Evolutionary conservation across 1,139 yeast genomes (phyloP).

Genomic region (Nadsonia commutata): DNA sequence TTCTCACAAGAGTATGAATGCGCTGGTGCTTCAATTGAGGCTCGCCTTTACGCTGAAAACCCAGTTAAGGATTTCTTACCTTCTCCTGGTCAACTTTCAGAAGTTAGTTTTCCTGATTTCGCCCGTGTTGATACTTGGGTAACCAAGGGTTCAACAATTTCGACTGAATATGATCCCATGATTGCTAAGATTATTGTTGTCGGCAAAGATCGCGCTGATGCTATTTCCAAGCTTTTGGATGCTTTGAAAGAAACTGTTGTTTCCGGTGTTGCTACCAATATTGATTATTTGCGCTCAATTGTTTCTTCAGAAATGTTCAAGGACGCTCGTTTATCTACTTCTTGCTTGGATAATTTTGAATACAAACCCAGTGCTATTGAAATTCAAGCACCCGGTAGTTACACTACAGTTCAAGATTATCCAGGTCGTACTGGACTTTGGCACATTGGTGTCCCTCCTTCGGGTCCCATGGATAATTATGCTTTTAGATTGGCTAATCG

Average conservation of each 20-base stretch:
- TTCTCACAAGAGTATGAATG: conserved; percentile 33
- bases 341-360: conserved; percentile 68
- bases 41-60: conserved; percentile 89
- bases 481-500: conserved; percentile 81
- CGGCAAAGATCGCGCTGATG: conserved; percentile 77
- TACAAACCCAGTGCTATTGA: conserved; percentile 78
- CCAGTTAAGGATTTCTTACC: conserved; percentile 93
- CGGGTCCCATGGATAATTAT: conserved; percentile 94
- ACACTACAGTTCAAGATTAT: conserved; percentile 89
- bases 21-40: conserved; percentile 90
- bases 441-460: conserved; percentile 92
- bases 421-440: conserved; percentile 87
- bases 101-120: conserved; percentile 71
- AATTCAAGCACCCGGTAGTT: conserved; percentile 75
- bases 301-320: conserved; percentile 75
- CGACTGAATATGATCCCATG: conserved; percentile 94
- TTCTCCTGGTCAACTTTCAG: conserved; percentile 86
- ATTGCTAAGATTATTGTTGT: conserved; percentile 91
- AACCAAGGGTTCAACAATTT: conserved; percentile 70
- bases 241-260: conserved; percentile 81
- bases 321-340: conserved; percentile 71
- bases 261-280: conserved; percentile 77
- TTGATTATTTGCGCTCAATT: conserved; percentile 77
- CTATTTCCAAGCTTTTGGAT: conserved; percentile 54
- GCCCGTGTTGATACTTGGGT: conserved; percentile 96